Base-by-base conservation (phyloP, 2,329 filamentous ascomycete genomes). In the Diaporthe batatas region DNA sequence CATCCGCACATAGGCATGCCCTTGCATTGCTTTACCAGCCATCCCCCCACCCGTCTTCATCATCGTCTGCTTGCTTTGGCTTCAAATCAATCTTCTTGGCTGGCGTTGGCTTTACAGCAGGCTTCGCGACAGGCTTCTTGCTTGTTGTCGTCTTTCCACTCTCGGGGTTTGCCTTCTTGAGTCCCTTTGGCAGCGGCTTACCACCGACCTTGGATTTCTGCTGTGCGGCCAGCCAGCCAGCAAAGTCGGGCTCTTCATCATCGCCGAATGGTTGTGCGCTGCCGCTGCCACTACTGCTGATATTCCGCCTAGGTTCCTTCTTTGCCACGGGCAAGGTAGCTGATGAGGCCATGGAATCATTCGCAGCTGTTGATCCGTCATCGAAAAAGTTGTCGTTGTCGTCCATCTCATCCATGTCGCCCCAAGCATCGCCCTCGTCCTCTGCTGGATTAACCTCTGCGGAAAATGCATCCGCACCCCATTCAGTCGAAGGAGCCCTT, bases 201-300 rank as follows among this genome's bases (percentile, higher is more conserved):
- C 79, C 68, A 1, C 80, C 80, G 14, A 87, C 87, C 84, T 97
- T 98, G 75, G 93, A 90, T 75, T 92, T 88, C 7, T 93, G 91
- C 80, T 98, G 94, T 16, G 95, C 95, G 16, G 94, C 95, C 29
- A 98, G 83, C 95, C 96, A 98, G 6, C 95, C 95, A 6, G 95
- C 96, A 82, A 99, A 98, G 81, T 98, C 96, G 0, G 96, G 96
- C 81, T 99, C 96, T 3, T 92, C 91, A 34, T 93, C 91, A 77
- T 98, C 95, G 73, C 96, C 94, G 76, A 93, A 96, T 0, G 92
- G 87, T 8, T 87, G 83, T 39, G 82, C 78, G 78, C 79, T 53
- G 79, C 76, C 23, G 81, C 78, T 21, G 83, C 77, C 39, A 53
- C 74, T 76, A 32, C 69, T 70, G 21, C 72, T 75, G 36, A 73